Evolutionary conservation across 2,329 filamentous ascomycete genomes (phyloP), one percentile per base, ranked within the genome.

Genomic region (Ophiostoma montium): DNA sequence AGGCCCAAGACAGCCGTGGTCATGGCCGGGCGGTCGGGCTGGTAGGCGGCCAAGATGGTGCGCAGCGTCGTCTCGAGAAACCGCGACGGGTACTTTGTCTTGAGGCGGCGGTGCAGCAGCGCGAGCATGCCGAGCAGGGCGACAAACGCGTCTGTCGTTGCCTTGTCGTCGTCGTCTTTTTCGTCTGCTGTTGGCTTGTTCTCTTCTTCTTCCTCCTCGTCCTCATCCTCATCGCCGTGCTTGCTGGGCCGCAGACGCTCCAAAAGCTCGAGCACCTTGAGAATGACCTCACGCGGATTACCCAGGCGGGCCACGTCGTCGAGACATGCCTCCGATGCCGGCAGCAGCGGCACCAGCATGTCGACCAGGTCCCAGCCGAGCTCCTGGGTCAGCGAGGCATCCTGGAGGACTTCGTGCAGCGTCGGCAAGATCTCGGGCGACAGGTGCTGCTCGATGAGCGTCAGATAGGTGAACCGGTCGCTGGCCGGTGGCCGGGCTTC

Each of bases 331-430:
- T 84, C 79, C n/a, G 80, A 82, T 12, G 74, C 78, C 1, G 83
- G 71, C 5, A 87, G 66, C 6, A 86, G 66, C 33, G 77, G 71
- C 21, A 88, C 70, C 5, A 92, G 73, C 59, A 86, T 76, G 60
- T 84, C 81, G 19, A 92, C 81, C 47, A 90, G 67, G 61, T 92
- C 86, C 86, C 86, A 92, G 46, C 86, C 86, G 57, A 90, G 88
- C 50, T 86, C 82, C 52, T 75, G 76, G 3, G 84, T 86, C 50
- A 89, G 60, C 71, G 80, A 50, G 76, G 88, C 60, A 74, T 87
- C 58, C 51, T 65, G 58, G 41, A 65, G 56, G 39, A 66, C 76
- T 19, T 81, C 71, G 56, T 86, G 75, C 42, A 90, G 70, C 3
- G 75, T 67, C 1, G 83, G 80, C 39, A 90, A 68, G 52, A 82